Evolutionary conservation across 1,139 yeast species (phyloP).

Genomic region (Yamadazyma diospyri): DNA sequence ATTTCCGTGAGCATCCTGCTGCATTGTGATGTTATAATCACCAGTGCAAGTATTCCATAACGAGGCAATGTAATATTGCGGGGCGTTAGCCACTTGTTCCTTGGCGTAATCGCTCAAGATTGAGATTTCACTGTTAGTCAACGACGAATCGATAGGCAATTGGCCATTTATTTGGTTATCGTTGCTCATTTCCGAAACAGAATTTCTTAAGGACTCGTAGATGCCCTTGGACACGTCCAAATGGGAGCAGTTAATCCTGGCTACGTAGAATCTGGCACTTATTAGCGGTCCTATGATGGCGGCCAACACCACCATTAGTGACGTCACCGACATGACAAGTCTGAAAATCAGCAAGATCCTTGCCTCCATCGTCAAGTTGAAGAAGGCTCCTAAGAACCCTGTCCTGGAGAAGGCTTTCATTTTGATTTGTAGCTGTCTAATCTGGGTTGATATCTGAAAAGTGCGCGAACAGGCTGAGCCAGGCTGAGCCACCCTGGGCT

Average conservation of each 20-base stretch:
- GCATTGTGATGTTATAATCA: constrained; percentile 27
- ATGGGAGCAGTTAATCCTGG: constrained; percentile 46
- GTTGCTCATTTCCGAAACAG: constrained; percentile 23
- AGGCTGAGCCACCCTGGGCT: too few species aligned
- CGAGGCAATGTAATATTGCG: constrained; percentile 45
- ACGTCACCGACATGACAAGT: constrained; percentile 20
- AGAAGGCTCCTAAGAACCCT: constrained; percentile 19
- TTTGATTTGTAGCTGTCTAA: too few species aligned
- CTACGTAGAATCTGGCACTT: constrained; percentile 26
- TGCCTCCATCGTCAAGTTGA: constrained; percentile 29
- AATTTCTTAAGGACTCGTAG: constrained; percentile 40
- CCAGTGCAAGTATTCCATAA: constrained; percentile 49
- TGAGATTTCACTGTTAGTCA: constrained; percentile 51
- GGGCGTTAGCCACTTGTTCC: constrained; percentile 46
- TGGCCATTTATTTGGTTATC: constrained; percentile 5
- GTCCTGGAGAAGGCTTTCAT: too few species aligned
- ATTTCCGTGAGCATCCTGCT: constrained; percentile 14
- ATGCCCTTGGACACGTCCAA: constrained; percentile 50
- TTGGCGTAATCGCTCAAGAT: constrained; percentile 46
- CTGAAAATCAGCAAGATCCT: constrained; percentile 28
- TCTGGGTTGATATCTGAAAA: too few species aligned
- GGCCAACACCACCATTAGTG: constrained; percentile 22
- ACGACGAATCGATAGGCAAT: constrained; percentile 33
- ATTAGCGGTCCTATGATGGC: constrained; percentile 29
- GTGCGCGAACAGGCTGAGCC: too few species aligned